Conservation (phyloP, 1,139 yeast species). For the Geotrichum europaeum region DNA sequence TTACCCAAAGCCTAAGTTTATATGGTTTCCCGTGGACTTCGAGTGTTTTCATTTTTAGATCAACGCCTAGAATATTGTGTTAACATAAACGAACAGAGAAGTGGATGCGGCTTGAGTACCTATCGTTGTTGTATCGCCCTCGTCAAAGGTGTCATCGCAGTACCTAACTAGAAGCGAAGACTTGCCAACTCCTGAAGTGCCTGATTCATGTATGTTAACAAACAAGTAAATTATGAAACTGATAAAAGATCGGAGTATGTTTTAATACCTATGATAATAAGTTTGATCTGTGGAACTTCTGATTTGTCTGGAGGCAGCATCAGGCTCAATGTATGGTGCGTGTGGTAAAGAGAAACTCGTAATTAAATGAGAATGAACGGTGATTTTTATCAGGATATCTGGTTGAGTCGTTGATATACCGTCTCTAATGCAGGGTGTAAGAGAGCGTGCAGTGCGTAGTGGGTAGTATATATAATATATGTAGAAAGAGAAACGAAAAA, state of each 20-base stretch:
- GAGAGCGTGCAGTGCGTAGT: neutral
- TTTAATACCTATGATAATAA: constrained; percentile 14
- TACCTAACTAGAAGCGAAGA: constrained; percentile 15
- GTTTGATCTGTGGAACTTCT: constrained; percentile 14
- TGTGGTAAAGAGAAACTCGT: neutral
- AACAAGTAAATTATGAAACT: neutral
- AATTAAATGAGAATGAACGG: neutral
- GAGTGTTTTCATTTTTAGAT: constrained; percentile 13
- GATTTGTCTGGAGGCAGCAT: constrained; percentile 15
- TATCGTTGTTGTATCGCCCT: constrained; percentile 14
- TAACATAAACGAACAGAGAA: neutral
- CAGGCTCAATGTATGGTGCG: neutral
- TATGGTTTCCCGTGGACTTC: constrained; percentile 17
- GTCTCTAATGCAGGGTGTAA: neutral
- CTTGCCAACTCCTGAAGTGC: constrained; percentile 17
- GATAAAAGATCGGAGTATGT: neutral
- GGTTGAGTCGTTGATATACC: neutral
- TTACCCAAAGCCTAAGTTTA: constrained; percentile 15
- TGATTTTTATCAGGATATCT: neutral
- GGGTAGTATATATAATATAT: neutral
- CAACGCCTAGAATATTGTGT: constrained; percentile 10
- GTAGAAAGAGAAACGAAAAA: neutral
- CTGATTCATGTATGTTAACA: neutral
- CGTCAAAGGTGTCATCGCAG: constrained; percentile 16
- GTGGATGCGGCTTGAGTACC: constrained; percentile 3